Percentiles rank a stretch among this genome's conserved stretches.
Evolutionary conservation across 2,329 filamentous ascomycete species (phyloP).

Genomic region (Aspergillus ochraceus): DNA sequence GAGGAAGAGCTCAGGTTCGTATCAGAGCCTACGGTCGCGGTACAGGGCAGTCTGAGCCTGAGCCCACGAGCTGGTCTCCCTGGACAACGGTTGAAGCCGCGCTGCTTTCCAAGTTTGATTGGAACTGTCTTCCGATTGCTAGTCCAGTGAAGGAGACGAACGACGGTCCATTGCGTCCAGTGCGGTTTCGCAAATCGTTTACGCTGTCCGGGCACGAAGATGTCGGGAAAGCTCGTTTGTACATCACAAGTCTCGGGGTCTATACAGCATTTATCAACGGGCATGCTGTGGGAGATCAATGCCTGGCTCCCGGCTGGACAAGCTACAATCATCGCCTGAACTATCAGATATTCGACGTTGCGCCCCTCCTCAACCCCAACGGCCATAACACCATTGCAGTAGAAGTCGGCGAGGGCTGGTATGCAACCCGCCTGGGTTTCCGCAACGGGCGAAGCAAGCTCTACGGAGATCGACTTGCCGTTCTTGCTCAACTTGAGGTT

Average conservation of each 20-base stretch:
- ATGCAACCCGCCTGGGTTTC: constrained; percentile 35
- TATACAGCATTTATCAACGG: constrained; percentile 54
- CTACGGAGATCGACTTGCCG: constrained; percentile 27
- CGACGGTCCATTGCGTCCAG: constrained; percentile 28
- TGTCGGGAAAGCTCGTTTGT: constrained; percentile 41
- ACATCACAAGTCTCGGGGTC: constrained; percentile 49
- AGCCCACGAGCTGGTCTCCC: constrained; percentile 15
- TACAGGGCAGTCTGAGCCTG: not conserved
- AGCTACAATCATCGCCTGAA: constrained; percentile 52
- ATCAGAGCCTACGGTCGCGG: constrained; percentile 16
- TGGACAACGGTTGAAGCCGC: constrained; percentile 34
- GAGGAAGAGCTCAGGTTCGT: constrained; percentile 17
- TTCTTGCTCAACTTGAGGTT: constrained; percentile 33
- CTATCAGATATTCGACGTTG: constrained; percentile 57
- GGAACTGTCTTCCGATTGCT: constrained; percentile 25
- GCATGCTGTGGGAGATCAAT: constrained; percentile 33
- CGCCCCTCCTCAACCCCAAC: constrained; percentile 33
- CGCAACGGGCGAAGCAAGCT: constrained; percentile 20
- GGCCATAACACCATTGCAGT: constrained; percentile 45
- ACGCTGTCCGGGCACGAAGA: constrained; percentile 7
- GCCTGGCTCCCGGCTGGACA: constrained; percentile 51
- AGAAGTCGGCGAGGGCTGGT: constrained; percentile 55
- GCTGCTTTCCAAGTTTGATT: constrained; percentile 32
- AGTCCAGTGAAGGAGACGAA: constrained; percentile 13
- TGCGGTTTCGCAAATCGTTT: constrained; percentile 39